Base-by-base conservation (phyloP, 768 basidiomycete species). In the Scleroderma citrinum region DNA sequence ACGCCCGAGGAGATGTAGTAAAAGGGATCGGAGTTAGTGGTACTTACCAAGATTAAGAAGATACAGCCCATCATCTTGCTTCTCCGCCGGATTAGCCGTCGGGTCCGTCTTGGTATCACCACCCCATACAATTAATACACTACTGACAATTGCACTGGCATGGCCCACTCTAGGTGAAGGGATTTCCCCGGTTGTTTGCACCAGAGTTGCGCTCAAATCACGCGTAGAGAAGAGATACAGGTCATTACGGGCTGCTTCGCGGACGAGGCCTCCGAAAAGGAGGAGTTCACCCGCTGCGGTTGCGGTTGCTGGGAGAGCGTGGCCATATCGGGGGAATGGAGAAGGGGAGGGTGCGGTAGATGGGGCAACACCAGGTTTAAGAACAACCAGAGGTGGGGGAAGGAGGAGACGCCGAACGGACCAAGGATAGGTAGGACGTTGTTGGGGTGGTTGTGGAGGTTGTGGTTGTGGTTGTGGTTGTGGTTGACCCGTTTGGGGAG, bases 51-150 rank as follows among this genome's bases (percentile, higher is more conserved):
- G 79, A 66, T 98, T 98, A 41, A 99, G 75, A 10, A 99, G 75
- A 74, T 98, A 98, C 38, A 98, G 72, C 0, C 82, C 87, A 65
- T 97, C 91, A 63, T 98, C 96, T 69, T 93, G 89, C 56, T 78
- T 82, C 52, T 92, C 92, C 10, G 73, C 70, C 8, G 73, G 74
- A 56, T 75, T 78, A 29, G 76, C 71, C 65, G 73, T 78, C 20
- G 73, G 71, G 58, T 85, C 84, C 13, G 83, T 81, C 69, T 92
- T 94, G 3, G 94, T 97, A 64, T 99, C 96, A 21, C 95, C 96
- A 29, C 96, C 96, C 96, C 96, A 99, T 3, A 97, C 86, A 51
- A 98, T 88, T 51, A 99, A 74, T 44, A 97, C 95, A 61, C 87
- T 92, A 66, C 92, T 92, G 49, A 98, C 92, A 44, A 97, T 81